Base-by-base conservation (phyloP, 2,329 filamentous ascomycete genomes). In the Chaetomium globosum region DNA sequence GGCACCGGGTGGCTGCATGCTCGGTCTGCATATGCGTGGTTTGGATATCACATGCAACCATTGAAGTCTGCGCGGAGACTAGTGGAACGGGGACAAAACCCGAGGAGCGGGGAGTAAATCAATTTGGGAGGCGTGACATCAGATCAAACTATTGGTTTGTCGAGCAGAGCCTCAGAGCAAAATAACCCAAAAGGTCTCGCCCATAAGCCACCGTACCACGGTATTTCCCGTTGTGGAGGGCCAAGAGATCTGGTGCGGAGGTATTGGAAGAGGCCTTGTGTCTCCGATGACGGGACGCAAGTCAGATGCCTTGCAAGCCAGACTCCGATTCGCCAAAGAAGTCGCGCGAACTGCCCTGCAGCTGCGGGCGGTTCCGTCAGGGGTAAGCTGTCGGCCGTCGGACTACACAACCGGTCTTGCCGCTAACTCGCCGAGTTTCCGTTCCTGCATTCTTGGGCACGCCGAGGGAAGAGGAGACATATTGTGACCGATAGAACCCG, bases 11-110 rank as follows among this genome's bases (percentile, higher is more conserved):
- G 54, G 49, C 43, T 19, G 31, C 33, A 39, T 51, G 12, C 49
- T 46, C 13, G 13, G 59, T 33, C 56, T 66, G 61, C 61, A 66
- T 64, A 59, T 65, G 61, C 64, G 63, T 10, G 36, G n/a, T 26
- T 52, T 57, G 56, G 13, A 66, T 68, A 68, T 64, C 66, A 66
- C 66, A 68, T 68, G 66, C 64, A 68, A 61, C 61, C 55, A 55
- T 43, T 30, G 28, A 8, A 23, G 51, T 33, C 26, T 55, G 28
- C 49, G n/a, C 30, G 13, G 21, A 23, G 2, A 8, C 46, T 49
- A 54, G 43, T 39, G 7, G 26, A 13, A 21, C 48, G 48, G 21
- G 53, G 36, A 51, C 16, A 31, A 7, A 31, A 31, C 30, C 46
- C 26, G 31, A 36, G 28, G 26, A 23, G 26, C 23, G 39, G 28